Evolutionary conservation across 495 filamentous ascomycete species (phyloP), one percentile per base, ranked within the genome.

Genomic region (Aspergillus leporis): DNA sequence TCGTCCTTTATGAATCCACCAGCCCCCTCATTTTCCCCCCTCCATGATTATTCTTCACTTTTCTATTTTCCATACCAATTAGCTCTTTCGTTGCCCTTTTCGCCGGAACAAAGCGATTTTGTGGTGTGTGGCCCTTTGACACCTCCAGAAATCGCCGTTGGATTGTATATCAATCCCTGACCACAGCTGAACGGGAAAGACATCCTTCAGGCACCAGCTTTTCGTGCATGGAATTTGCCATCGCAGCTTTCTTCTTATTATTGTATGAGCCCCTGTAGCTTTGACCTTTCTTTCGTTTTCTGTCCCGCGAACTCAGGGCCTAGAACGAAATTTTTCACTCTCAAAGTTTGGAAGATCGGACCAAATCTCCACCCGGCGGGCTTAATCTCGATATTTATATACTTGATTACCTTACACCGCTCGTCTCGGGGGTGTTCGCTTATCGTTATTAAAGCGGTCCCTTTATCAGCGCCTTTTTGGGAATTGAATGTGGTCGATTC

Each of bases 381-480:
- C 58, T 59, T 59, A 59, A 40, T 56, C 43, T 52, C 51, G 49
- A 58, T 58, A 43, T 59, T 60, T 55, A 51, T 51, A 43, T 30
- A 41, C 49, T 60, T 30, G 36, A 41, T 58, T 60, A 30, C 51
- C 40, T 61, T 68, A 65, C 64, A 71, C 64, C 63, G 62, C 64
- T 71, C 61, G 59, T 65, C 61, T 51, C 53, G 54, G 57, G 57
- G 21, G 4, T 58, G 7, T 52, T 59, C 25, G 51, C 47, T 21
- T 34, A 58, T 61, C 60, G 23, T 30, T 63, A 45, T 56, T 22
- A 56, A 41, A 30, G 36, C 31, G 54, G 48, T 56, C 53, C 5
- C 43, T 47, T 25, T 47, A 49, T 60, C 47, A 21, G 55, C 50
- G 49, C 31, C 59, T 32, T 10, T n/a, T 51, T 32, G 38, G 51